Evolutionary conservation across 2,329 filamentous ascomycete genomes (phyloP), one percentile per base, ranked within the genome.

Genomic region (Fusarium citri): DNA sequence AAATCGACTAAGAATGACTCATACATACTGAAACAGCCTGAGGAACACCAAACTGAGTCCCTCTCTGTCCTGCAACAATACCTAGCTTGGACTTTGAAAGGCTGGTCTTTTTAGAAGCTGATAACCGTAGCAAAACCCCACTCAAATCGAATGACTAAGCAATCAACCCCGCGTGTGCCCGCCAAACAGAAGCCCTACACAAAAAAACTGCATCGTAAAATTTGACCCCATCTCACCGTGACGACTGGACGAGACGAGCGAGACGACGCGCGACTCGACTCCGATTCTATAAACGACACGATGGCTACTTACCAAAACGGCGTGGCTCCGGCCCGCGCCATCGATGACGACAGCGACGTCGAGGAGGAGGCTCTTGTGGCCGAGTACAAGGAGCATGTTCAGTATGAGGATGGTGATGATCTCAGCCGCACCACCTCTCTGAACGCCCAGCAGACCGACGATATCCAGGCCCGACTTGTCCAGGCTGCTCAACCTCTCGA

Each of bases 291-390:
- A 53, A 53, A 53, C 62, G 60, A 65, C 72, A 80, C 71, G 63
- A 91, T 91, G 89, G 88, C 86, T 81, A 84, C 82, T 74, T 88
- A 87, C 78, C 85, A 88, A 78, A 90, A 89, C 80, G 87, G 87
- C 78, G 83, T 83, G 77, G 84, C 87, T 78, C 86, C 88, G 73
- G 80, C 85, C 78, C 87, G 88, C 80, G 83, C 86, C 73, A 82
- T 89, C 64, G 89, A 90, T 76, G 92, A 95, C 82, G 94, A 97
- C 80, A 97, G 94, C 79, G 96, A 98, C 81, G 92, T 93, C 72
- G 94, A 98, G 84, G 95, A 98, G 87, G 96, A 98, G 84, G 92
- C 92, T 76, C 89, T 99, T 74, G 96, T 94, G 77, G 94, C 94
- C 83, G 94, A 98, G 84, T 98, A 98, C 88, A 91, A 91, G 80